These are phyloP conservation scores for Exsudoporus frostii DNA, from an alignment of 768 basidiomycete genomes.

Conservation along the genomic window DNA sequence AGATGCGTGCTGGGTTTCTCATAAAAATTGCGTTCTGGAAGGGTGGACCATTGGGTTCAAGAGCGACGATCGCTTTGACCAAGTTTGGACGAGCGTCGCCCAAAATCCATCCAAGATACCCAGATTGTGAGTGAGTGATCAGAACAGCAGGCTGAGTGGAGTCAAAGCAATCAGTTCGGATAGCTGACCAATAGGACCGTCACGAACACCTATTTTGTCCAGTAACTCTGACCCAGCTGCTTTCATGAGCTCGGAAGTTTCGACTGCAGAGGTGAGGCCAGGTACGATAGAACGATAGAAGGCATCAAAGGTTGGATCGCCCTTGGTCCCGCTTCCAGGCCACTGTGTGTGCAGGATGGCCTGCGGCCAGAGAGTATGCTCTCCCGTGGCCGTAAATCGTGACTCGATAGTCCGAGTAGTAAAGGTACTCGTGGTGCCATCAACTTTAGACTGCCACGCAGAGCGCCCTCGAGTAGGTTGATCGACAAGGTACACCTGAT, in stretches of 20 bases:
- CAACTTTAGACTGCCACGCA: conserved; percentile 38
- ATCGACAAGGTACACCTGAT: conserved; percentile 45
- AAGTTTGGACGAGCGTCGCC: conserved; percentile 43
- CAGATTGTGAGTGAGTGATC: conserved; percentile 52
- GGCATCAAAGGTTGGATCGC: conserved; percentile 43
- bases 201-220: conserved; percentile 47
- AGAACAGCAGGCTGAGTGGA: conserved; percentile 40
- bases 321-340: conserved; percentile 49
- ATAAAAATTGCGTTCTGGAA: conserved; percentile 41
- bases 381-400: conserved; percentile 42
- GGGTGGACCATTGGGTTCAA: conserved; percentile 52
- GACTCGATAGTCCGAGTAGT: conserved; percentile 35
- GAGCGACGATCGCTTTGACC: conserved; percentile 45
- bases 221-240: conserved; percentile 41
- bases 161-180: conserved; percentile 1
- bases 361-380: conserved; percentile 43
- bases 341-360: conserved; percentile 48
- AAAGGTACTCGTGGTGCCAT: conserved; percentile 35
- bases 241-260: conserved; percentile 39
- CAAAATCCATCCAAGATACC: conserved; percentile 47
- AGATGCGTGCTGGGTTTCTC: conserved; percentile 38
- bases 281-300: conserved; percentile 46
- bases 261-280: conserved; percentile 33
- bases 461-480: conserved; percentile 47
- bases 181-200: not conserved